Evolutionary conservation across 345 rosid genomes (phyloP).

Genomic region (Laguncularia racemosa): DNA sequence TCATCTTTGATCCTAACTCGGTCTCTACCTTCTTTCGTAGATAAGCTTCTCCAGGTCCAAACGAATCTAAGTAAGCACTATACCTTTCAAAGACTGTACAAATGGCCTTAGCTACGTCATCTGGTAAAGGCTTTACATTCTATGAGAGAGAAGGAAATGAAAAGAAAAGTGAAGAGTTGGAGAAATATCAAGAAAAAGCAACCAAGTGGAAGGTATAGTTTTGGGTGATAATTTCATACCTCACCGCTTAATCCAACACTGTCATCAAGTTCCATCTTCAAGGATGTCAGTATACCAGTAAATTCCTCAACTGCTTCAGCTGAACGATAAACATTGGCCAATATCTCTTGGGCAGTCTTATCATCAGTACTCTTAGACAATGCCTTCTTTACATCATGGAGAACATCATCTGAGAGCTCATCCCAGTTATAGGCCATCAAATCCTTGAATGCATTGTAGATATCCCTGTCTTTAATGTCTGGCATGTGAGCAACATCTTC

Average conservation of each 20-base stretch:
- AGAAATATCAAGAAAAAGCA: constrained; percentile 7
- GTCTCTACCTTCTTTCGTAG: constrained; percentile 87
- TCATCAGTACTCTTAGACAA: constrained; percentile 57
- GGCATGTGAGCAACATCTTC: constrained; percentile 68
- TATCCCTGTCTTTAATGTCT: constrained; percentile 43
- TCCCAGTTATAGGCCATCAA: constrained; percentile 85
- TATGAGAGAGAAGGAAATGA: constrained; percentile 20
- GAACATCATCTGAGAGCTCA: constrained; percentile 43
- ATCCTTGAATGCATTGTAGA: constrained; percentile 58
- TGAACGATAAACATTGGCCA: constrained; percentile 60
- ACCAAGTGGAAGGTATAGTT: not conserved
- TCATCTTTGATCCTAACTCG: constrained; percentile 92
- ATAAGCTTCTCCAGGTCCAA: constrained; percentile 66
- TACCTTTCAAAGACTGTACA: constrained; percentile 55
- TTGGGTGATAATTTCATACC: constrained; percentile 31
- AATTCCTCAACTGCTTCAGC: constrained; percentile 94
- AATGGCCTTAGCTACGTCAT: constrained; percentile 44
- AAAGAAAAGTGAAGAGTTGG: constrained; percentile 5
- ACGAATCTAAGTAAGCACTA: constrained; percentile 51
- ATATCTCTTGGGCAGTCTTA: constrained; percentile 62
- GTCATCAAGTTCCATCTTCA: constrained; percentile 89
- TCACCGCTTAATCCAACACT: constrained; percentile 82
- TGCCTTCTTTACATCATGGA: constrained; percentile 48
- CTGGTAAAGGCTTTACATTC: constrained; percentile 68
- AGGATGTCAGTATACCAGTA: constrained; percentile 50